Evolutionary conservation across 441 rosid species (phyloP), one percentile per base, ranked within the genome.

Genomic region (Adansonia gregorii): DNA sequence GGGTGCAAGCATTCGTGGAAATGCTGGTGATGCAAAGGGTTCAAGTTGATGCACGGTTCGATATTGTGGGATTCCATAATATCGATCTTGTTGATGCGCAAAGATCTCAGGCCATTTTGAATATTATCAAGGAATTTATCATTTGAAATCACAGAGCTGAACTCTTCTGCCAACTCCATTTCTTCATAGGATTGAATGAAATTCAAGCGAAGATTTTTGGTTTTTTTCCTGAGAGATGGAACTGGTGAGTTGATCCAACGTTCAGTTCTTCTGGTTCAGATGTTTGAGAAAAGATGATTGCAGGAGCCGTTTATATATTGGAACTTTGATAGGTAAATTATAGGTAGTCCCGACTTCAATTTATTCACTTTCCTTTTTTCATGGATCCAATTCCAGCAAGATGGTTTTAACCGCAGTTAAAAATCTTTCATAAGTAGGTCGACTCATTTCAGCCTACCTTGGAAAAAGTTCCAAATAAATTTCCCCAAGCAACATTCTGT

Each of bases 31-130:
- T 9, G 56, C 11, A 22, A 5, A 78, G 76, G 9, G 82, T 82
- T 8, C 74, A 75, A 20, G 79, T 82, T n/a, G 82, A 82, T 22
- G 84, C 79, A 39, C 79, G 56, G 27, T 82, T 78, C 52, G 77
- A 82, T n/a, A 58, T 48, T 2, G 5, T 19, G 6, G 84, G 82
- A 3, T 78, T 78, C 31, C 82, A 72, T 41, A 24, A 56, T 4
- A 15, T 78, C 0, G 81, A 82, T 71, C 9, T 78, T 0, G 81
- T 78, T 8, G 81, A 81, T 61, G 1, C 9, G 5, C 76, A 59
- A 10, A 77, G 81, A 10, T 60, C 59, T 35, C 63, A 54, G 20
- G 84, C 70, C 0, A 3, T 81, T 12, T 11, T 81, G n/a, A 78
- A 74, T 11, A 19, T 74, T 0, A 17, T 49, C 22, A 78, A 75